Percentiles rank a stretch among this genome's conserved stretches.
These are phyloP conservation scores for Zygoascus sp. DNA, from an alignment of 1,139 yeast species.

Conservation along the genomic window DNA sequence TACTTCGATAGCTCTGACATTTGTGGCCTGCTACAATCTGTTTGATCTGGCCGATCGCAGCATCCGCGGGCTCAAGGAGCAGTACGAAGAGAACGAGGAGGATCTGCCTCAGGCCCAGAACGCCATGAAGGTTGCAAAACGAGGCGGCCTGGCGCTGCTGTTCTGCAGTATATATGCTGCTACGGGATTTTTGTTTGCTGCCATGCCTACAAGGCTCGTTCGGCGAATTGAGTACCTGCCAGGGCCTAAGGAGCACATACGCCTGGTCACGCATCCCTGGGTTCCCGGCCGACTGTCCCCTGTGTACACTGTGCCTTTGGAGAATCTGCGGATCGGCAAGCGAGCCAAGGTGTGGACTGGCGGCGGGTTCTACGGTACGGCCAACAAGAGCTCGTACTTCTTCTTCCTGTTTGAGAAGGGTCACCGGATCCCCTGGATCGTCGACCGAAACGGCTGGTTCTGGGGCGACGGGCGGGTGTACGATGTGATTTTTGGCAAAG, in stretches of 20 bases:
- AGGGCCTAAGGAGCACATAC: conserved; percentile 45
- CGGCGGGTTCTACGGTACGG: conserved; percentile 80
- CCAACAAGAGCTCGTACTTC: conserved; percentile 69
- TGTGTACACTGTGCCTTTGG: conserved; percentile 61
- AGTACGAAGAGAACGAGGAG: conserved; percentile 55
- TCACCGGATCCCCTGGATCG: conserved; percentile 60
- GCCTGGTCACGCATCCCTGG: conserved; percentile 68
- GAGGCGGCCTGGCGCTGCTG: conserved; percentile 41
- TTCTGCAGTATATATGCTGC: conserved; percentile 43
- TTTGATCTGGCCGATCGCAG: conserved; percentile 58
- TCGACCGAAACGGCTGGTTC: conserved; percentile 80
- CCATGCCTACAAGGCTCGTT: conserved; percentile 63
- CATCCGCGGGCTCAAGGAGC: conserved; percentile 49
- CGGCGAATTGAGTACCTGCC: conserved; percentile 78
- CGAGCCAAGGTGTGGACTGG: conserved; percentile 76
- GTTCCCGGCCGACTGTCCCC: conserved; percentile 77
- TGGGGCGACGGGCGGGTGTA: conserved; percentile 90
- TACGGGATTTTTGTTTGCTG: conserved; percentile 41
- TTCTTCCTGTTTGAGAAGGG: conserved; percentile 63
- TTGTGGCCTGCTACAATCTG: conserved; percentile 63
- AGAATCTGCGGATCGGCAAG: conserved; percentile 51
- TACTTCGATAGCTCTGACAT: conserved; percentile 62
- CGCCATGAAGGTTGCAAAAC: conserved; percentile 33
- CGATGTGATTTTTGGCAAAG: conserved; percentile 76
- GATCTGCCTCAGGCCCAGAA: conserved; percentile 38